Evolutionary conservation across 2,329 filamentous ascomycete genomes (phyloP), one percentile per base, ranked within the genome.

Genomic region (Penicillium capsulatum): DNA sequence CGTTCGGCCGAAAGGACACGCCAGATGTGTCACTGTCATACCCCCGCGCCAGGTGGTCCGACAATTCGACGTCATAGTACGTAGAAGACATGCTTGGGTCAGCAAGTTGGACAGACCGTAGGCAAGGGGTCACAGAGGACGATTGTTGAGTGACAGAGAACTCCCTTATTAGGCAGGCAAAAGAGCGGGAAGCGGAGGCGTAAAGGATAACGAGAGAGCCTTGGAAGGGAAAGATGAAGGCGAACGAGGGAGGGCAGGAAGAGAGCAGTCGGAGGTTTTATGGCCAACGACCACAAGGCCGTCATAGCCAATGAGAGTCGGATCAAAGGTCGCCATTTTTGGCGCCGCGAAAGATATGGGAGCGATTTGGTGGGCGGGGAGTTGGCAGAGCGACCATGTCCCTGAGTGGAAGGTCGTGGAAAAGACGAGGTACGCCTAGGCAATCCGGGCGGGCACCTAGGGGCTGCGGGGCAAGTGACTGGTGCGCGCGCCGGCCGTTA

Each of bases 11-110:
- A 32, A 40, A 44, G 36, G 41, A 44, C n/a, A 40, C 36, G 16
- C 19, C 30, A n/a, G 34, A 41, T 17, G 42, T 40, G n/a, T 45
- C 26, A 38, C 37, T 45, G 3, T 45, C 34, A 27, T n/a, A n/a
- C n/a, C n/a, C n/a, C n/a, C n/a, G n/a, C n/a, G n/a, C n/a, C n/a
- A n/a, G n/a, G n/a, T n/a, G n/a, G n/a, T n/a, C n/a, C n/a, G n/a
- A n/a, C n/a, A n/a, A n/a, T n/a, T n/a, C n/a, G n/a, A n/a, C n/a
- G n/a, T n/a, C n/a, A n/a, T n/a, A n/a, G n/a, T n/a, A n/a, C n/a
- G n/a, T n/a, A n/a, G n/a, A n/a, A n/a, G n/a, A n/a, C n/a, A n/a
- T n/a, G n/a, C n/a, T n/a, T n/a, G n/a, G n/a, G n/a, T n/a, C n/a
- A n/a, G n/a, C n/a, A n/a, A n/a, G n/a, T n/a, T n/a, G n/a, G n/a